These are phyloP conservation scores for Sclerotinia nivalis DNA, from an alignment of 2,329 filamentous ascomycete genomes.

Conservation along the genomic window DNA sequence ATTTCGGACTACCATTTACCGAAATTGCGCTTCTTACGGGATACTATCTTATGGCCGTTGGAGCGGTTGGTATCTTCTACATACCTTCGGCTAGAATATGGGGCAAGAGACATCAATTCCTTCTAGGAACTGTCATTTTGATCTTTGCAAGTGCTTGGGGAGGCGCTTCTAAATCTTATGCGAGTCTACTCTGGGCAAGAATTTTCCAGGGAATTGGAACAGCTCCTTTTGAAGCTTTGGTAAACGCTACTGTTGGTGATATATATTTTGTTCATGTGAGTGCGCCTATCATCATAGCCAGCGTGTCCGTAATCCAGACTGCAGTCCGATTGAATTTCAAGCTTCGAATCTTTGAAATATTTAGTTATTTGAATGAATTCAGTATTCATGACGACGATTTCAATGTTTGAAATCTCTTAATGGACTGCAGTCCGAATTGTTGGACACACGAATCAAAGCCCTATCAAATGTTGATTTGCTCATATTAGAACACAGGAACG, in stretches of 20 bases:
- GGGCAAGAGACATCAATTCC: constrained; percentile 88
- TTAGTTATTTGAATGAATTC: too few relatives aligned
- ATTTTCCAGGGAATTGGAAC: constrained; percentile 84
- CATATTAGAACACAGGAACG: constrained; percentile 53
- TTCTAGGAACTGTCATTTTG: constrained; percentile 73
- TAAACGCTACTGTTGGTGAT: constrained; percentile 88
- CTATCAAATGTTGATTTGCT: not conserved
- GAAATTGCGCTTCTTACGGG: constrained; percentile 80
- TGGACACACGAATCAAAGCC: not conserved
- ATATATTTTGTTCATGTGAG: constrained; percentile 83
- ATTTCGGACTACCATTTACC: constrained; percentile 68
- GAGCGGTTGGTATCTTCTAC: constrained; percentile 78
- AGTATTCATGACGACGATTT: too few relatives aligned
- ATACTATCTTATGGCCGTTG: constrained; percentile 82
- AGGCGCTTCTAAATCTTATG: constrained; percentile 65
- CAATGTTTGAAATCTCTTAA: too few relatives aligned
- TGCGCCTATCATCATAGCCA: constrained; percentile 18
- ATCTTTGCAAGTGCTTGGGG: constrained; percentile 77
- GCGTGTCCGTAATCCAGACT: too few relatives aligned
- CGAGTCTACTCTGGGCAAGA: constrained; percentile 72
- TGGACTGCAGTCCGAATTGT: too few relatives aligned
- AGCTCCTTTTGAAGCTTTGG: constrained; percentile 85
- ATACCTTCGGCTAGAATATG: constrained; percentile 86
- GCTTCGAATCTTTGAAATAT: too few relatives aligned
- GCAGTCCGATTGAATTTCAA: too few relatives aligned